Percentiles rank a stretch among this genome's conserved stretches.
Evolutionary conservation across 2,329 filamentous ascomycete species (phyloP).

Genomic region (Arthrocladium fulminans): DNA sequence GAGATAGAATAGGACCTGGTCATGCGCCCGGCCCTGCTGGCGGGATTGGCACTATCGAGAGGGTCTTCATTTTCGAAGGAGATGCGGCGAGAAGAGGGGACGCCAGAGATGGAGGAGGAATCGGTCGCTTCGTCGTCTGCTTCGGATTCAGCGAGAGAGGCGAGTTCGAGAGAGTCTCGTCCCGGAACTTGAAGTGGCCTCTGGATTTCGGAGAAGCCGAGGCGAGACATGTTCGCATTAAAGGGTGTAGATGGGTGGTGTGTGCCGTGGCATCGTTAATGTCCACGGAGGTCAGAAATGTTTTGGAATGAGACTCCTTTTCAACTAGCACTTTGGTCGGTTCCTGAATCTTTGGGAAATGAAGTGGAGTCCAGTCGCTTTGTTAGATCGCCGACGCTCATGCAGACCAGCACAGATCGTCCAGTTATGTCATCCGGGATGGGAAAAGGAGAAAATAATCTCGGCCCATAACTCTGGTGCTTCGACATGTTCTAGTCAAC

Average conservation of each 20-base stretch:
- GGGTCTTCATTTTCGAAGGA: slow-evolving; percentile 85
- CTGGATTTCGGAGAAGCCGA: slow-evolving; percentile 20
- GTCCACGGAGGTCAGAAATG: neutral
- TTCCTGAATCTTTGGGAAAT: neutral
- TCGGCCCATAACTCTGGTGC: neutral
- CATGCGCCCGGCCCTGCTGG: slow-evolving; percentile 38
- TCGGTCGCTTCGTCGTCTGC: slow-evolving; percentile 53
- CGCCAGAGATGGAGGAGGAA: slow-evolving; percentile 67
- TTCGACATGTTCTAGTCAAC: too few species aligned
- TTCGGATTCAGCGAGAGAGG: slow-evolving; percentile 77
- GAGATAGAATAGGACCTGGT: slow-evolving; percentile 77
- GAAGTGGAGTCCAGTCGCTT: slow-evolving; percentile 3
- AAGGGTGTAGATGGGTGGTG: neutral
- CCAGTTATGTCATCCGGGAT: slow-evolving; percentile 1
- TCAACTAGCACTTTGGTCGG: neutral
- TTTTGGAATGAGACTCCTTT: neutral
- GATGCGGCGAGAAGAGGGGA: slow-evolving; percentile 82
- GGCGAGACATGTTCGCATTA: slow-evolving; percentile 12
- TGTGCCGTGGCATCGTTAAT: slow-evolving; percentile 2
- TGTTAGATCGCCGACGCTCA: neutral
- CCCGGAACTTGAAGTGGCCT: slow-evolving; percentile 30
- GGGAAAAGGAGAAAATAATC: neutral
- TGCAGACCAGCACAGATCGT: neutral
- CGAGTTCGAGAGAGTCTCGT: slow-evolving; percentile 93
- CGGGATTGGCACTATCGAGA: slow-evolving; percentile 47